These are phyloP conservation scores for Psidium friedrichsthalianum DNA, from an alignment of 345 rosid genomes.

Conservation along the genomic window DNA sequence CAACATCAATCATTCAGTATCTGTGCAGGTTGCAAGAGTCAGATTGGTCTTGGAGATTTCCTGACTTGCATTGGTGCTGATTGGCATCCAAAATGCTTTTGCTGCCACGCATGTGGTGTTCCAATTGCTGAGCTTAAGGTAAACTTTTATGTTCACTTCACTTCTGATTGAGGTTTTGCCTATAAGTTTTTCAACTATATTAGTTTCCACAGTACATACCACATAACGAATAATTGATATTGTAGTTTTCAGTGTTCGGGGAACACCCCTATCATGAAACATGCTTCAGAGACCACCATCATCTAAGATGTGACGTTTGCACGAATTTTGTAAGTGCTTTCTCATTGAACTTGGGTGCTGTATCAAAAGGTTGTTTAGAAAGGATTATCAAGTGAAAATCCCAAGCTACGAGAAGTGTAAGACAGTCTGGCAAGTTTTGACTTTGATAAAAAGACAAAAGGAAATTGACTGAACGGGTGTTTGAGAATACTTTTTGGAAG, in stretches of 20 bases:
- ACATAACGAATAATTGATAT: not conserved
- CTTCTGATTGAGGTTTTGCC: not conserved
- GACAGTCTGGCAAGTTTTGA: too few relatives aligned
- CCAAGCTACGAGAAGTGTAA: too few relatives aligned
- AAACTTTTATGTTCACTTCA: not conserved
- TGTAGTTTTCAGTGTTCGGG: not conserved
- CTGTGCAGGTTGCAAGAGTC: conserved; percentile 30
- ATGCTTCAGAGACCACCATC: conserved; percentile 65
- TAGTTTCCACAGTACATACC: not conserved
- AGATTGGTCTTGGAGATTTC: conserved; percentile 23
- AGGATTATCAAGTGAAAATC: too few relatives aligned
- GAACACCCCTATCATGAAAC: conserved; percentile 59
- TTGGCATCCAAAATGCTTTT: conserved; percentile 37
- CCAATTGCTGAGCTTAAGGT: conserved; percentile 54
- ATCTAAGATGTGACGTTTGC: conserved; percentile 89
- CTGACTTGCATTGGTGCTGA: conserved; percentile 21
- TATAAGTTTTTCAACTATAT: not conserved
- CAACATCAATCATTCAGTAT: conserved; percentile 8
- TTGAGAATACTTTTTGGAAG: too few relatives aligned
- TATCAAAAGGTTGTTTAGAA: not conserved
- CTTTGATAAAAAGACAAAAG: too few relatives aligned
- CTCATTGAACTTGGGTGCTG: not conserved
- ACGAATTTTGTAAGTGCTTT: conserved; percentile 50
- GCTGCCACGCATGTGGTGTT: conserved; percentile 20
- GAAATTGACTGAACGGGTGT: too few relatives aligned